Conservation (phyloP, 805 yeast genomes). For the Scheffersomyces amazonensis region DNA sequence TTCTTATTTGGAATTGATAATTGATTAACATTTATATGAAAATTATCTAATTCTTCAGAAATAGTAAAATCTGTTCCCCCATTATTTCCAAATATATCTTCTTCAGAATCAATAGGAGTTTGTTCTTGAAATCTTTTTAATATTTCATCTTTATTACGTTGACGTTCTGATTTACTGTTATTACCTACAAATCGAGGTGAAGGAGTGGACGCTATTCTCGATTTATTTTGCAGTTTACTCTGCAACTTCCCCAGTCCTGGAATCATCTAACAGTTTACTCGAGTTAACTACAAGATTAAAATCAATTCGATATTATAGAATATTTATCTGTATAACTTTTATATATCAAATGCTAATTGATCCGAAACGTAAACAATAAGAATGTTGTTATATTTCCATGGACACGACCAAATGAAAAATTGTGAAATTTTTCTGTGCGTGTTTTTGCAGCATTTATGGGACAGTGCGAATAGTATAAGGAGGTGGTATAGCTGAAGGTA, state of each 20-base stretch:
- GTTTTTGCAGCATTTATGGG: background rate
- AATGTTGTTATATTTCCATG: background rate
- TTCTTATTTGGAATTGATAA: background rate
- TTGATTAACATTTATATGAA: background rate
- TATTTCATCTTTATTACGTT: conserved; percentile 10
- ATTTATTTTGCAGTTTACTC: background rate
- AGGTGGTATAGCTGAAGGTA: conserved; percentile 34
- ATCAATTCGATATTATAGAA: too few species aligned
- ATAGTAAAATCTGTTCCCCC: conserved; percentile 7
- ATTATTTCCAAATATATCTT: conserved; percentile 26
- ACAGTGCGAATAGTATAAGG: conserved; percentile 11
- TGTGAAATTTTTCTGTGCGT: too few species aligned
- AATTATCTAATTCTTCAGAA: conserved; percentile 20
- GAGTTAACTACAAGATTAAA: too few species aligned
- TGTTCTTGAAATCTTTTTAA: conserved; percentile 18
- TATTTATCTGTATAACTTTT: too few species aligned
- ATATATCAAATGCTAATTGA: too few species aligned
- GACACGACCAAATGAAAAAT: too few species aligned
- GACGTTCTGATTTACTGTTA: conserved; percentile 5
- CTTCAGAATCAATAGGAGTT: conserved; percentile 18
- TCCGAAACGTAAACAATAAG: conserved; percentile 2
- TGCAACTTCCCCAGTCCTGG: too few species aligned
- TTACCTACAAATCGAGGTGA: conserved; percentile 4
- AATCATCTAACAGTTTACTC: too few species aligned
- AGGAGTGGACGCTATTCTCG: conserved; percentile 6